Conservation (phyloP, 768 basidiomycete species). For the Leucocoprinus sp. region DNA sequence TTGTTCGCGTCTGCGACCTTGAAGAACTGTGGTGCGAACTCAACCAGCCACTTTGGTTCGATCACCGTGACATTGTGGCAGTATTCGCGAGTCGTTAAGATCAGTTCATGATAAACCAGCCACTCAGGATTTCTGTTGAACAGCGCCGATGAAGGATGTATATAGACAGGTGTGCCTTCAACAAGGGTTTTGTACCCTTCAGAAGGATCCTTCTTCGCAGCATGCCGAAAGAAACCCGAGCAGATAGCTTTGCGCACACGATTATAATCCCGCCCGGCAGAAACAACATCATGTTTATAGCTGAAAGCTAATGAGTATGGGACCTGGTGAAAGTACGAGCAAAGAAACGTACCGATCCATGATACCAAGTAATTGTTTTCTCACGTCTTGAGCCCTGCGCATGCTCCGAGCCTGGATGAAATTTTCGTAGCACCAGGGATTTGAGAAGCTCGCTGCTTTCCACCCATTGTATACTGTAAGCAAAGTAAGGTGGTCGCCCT, state of each 20-base stretch:
- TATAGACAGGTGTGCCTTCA: constrained; percentile 97
- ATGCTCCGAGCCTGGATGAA: constrained; percentile 98
- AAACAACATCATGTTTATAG: constrained; percentile 95
- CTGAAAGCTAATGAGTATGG: constrained; percentile 26
- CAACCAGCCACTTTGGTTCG: constrained; percentile 97
- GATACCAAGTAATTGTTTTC: constrained; percentile 95
- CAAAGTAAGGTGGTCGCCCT: constrained; percentile 90
- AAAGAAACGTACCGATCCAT: constrained; percentile 81
- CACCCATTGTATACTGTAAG: constrained; percentile 97
- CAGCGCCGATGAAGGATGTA: constrained; percentile 93
- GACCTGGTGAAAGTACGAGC: background rate
- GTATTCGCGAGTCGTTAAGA: constrained; percentile 94
- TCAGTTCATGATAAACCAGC: constrained; percentile 92
- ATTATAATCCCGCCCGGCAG: constrained; percentile 89
- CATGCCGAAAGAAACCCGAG: constrained; percentile 95
- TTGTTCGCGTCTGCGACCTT: constrained; percentile 96
- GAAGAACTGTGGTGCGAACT: constrained; percentile 98
- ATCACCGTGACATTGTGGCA: constrained; percentile 90
- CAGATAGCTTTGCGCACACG: constrained; percentile 91
- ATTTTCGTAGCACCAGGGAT: constrained; percentile 99
- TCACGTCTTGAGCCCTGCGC: constrained; percentile 93
- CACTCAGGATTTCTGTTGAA: constrained; percentile 98
- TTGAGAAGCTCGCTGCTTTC: constrained; percentile 93
- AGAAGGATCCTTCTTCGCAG: constrained; percentile 97
- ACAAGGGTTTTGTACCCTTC: constrained; percentile 98